Percentiles rank a stretch among this genome's conserved stretches.
phyloP scores from a whole-genome alignment of 139 green algal genomes.

The Chlamydomonas incerta region DNA sequence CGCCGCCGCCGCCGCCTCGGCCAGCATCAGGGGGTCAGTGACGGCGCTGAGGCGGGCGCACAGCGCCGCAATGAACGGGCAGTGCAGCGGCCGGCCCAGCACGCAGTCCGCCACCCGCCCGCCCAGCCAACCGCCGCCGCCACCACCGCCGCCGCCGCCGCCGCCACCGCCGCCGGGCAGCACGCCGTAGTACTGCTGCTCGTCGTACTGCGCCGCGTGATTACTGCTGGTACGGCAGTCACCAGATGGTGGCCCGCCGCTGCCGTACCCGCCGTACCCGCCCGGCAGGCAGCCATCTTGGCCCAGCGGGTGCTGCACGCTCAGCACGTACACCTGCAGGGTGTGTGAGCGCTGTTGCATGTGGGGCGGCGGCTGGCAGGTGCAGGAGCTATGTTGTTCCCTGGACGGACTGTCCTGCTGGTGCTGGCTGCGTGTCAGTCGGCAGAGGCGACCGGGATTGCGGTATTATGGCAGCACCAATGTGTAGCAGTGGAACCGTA shows the following conservation, averaged over 20 bases:
- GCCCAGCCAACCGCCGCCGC: background rate
- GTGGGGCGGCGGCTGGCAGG: no score
- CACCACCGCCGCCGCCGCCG: background rate
- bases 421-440: no score
- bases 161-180: background rate
- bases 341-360: no score
- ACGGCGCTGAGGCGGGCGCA: slow-evolving; percentile 48
- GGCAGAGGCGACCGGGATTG: no score
- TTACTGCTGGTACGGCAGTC: no score
- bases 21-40: background rate
- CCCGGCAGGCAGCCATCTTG: slow-evolving; percentile 11
- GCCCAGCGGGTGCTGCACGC: slow-evolving; percentile 45
- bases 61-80: slow-evolving; percentile 42
- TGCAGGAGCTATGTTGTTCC: no score
- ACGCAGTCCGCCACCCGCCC: slow-evolving; percentile 13
- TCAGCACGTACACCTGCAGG: slow-evolving; percentile 56
- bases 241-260: background rate
- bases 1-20: background rate
- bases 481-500: no score
- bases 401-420: no score
- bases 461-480: no score
- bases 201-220: no score
- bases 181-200: no score
- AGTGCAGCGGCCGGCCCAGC: background rate
- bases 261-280: slow-evolving; percentile 7